Percentiles rank a stretch among this genome's conserved stretches.
These are phyloP conservation scores for Limnanthes douglasii DNA, from an alignment of 345 rosid genomes.

Conservation along the genomic window DNA sequence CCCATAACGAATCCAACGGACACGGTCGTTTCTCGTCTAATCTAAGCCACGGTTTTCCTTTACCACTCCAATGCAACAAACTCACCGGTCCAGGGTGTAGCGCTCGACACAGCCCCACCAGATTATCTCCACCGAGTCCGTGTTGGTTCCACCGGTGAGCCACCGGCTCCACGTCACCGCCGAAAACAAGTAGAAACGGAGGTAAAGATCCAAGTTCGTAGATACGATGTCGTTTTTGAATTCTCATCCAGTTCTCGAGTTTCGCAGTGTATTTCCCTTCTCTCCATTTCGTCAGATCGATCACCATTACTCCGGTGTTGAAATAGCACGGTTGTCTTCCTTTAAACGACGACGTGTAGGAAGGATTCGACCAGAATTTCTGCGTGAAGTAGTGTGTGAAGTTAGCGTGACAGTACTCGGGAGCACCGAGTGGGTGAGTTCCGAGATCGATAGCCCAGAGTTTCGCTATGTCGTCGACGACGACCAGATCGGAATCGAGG, in stretches of 20 bases:
- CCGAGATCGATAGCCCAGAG: conserved; percentile 48
- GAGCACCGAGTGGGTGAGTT: conserved; percentile 60
- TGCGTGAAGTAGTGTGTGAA: conserved; percentile 55
- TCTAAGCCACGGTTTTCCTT: conserved; percentile 85
- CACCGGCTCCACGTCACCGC: conserved; percentile 62
- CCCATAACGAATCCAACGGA: conserved; percentile 58
- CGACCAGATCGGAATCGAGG: conserved; percentile 77
- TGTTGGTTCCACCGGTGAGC: conserved; percentile 93
- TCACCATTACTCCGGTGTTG: conserved; percentile 95
- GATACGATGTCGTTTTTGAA: conserved; percentile 54
- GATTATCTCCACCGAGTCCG: conserved; percentile 80
- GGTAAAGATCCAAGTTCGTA: conserved; percentile 82
- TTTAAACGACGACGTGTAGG: conserved; percentile 22
- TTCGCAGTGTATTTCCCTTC: conserved; percentile 44
- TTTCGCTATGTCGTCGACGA: conserved; percentile 77
- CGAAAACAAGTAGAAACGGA: conserved; percentile 72
- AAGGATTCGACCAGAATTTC: conserved; percentile 53
- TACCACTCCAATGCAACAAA: conserved; percentile 86
- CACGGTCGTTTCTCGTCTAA: conserved; percentile 41
- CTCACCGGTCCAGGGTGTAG: conserved; percentile 77
- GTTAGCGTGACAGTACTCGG: conserved; percentile 77
- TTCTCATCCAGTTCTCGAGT: conserved; percentile 64
- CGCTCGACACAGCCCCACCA: conserved; percentile 52
- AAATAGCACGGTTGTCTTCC: conserved; percentile 58
- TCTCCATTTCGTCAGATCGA: conserved; percentile 60